Conservation (phyloP, 768 basidiomycete species). For the Lentinus brumalis region DNA sequence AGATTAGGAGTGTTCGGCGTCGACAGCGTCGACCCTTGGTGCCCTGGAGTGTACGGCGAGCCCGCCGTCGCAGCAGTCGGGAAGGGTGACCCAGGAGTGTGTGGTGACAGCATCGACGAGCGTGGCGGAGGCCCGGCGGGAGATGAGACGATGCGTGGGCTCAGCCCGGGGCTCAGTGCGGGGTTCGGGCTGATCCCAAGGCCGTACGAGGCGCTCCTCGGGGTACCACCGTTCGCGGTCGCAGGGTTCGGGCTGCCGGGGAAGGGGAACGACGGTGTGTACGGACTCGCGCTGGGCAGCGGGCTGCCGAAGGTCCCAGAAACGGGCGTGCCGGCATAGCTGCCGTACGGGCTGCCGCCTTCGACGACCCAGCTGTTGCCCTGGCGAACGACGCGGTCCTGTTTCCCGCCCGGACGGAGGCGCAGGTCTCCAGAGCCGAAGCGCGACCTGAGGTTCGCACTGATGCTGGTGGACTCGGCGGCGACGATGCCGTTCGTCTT, state of each 20-base stretch:
- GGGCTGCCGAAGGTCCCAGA: slow-evolving; percentile 35
- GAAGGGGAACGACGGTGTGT: slow-evolving; percentile 7
- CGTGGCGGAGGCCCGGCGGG: background rate
- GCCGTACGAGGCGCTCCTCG: slow-evolving; percentile 11
- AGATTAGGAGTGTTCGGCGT: slow-evolving; percentile 20
- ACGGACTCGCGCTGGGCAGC: slow-evolving; percentile 13
- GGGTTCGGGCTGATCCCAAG: slow-evolving; percentile 8
- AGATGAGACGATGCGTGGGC: background rate
- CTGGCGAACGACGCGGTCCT: slow-evolving; percentile 52
- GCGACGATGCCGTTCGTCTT: slow-evolving; percentile 61
- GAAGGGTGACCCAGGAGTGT: slow-evolving; percentile 16
- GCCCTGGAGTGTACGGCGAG: slow-evolving; percentile 20
- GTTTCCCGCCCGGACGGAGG: slow-evolving; percentile 42
- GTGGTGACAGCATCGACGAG: slow-evolving; percentile 14
- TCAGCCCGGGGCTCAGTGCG: background rate
- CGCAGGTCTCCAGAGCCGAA: slow-evolving; percentile 71
- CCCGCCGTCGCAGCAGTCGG: slow-evolving; percentile 31
- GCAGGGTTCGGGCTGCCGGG: slow-evolving; percentile 13
- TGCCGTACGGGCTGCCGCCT: slow-evolving; percentile 43
- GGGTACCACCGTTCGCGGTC: background rate
- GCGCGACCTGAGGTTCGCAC: slow-evolving; percentile 57
- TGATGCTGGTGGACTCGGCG: slow-evolving; percentile 63
- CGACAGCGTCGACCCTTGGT: slow-evolving; percentile 15
- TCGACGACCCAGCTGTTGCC: slow-evolving; percentile 65
- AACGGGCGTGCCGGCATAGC: slow-evolving; percentile 39